phyloP scores from a whole-genome alignment of 2,329 filamentous ascomycete species.

The Colletotrichum sp. region DNA sequence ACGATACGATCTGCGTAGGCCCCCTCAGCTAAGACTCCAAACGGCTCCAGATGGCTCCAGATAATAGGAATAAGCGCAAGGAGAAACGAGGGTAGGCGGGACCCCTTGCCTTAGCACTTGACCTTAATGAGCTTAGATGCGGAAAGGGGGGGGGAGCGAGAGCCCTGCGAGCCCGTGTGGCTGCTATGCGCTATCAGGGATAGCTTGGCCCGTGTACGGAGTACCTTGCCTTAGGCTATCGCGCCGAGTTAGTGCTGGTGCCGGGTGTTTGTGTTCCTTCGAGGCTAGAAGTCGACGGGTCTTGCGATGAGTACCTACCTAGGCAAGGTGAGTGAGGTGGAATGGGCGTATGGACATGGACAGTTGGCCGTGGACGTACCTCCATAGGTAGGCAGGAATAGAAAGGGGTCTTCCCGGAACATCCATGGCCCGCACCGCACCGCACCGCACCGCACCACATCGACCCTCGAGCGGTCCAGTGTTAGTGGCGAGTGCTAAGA shows the following conservation, averaged over 20 bases:
- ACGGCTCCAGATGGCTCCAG: neutral
- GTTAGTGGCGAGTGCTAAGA: neutral
- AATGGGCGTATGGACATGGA: neutral
- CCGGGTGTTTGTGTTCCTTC: neutral
- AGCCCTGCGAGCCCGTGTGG: neutral
- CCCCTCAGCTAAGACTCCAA: neutral
- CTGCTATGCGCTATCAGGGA: neutral
- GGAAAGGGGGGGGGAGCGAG: neutral
- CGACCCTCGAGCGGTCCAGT: neutral
- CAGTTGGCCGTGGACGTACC: neutral
- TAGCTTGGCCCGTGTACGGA: neutral
- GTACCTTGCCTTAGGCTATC: neutral
- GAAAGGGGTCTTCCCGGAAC: neutral
- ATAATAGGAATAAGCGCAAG: slow-evolving; percentile 15
- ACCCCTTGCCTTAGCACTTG: neutral
- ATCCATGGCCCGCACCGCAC: neutral
- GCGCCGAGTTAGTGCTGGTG: neutral
- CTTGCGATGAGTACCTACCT: neutral
- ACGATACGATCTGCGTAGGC: neutral
- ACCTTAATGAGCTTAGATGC: neutral
- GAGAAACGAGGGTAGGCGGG: neutral
- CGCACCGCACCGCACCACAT: neutral
- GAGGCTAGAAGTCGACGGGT: neutral
- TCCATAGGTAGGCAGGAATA: neutral
- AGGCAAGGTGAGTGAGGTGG: neutral